Conservation (phyloP, 2,329 filamentous ascomycete species). For the Colletotrichum tamarilloi region DNA sequence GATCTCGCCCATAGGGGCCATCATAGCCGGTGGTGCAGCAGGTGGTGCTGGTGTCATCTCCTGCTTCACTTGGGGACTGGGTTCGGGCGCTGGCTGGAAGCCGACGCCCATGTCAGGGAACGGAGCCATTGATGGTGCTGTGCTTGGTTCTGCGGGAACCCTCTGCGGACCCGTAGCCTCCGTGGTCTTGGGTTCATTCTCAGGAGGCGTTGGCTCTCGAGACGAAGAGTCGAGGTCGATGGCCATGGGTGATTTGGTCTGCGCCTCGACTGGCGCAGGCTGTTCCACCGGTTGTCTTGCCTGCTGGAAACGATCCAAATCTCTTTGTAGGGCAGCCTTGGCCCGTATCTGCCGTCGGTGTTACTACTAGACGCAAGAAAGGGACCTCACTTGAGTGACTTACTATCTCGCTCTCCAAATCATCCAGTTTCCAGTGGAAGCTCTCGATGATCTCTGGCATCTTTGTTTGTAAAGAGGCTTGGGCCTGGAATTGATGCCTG, state of each 20-base stretch:
- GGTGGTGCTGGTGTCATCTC: constrained; percentile 34
- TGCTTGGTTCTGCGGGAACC: constrained; percentile 28
- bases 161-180: constrained; percentile 24
- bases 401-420: constrained; percentile 69
- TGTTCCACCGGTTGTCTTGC: constrained; percentile 36
- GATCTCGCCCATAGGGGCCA: constrained; percentile 43
- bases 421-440: constrained; percentile 66
- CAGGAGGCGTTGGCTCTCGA: constrained; percentile 21
- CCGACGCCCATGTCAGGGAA: constrained; percentile 68
- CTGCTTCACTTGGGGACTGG: constrained; percentile 30
- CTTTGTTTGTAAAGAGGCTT: constrained; percentile 51
- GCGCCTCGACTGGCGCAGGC: constrained; percentile 45
- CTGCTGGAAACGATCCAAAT: constrained; percentile 56
- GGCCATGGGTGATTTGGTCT: constrained; percentile 48
- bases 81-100: constrained; percentile 42
- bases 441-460: constrained; percentile 58
- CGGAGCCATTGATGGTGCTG: constrained; percentile 59
- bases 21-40: constrained; percentile 35
- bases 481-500: constrained; percentile 43
- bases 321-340: constrained; percentile 66
- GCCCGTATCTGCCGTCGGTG: constrained; percentile 54
- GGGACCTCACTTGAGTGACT: constrained; percentile 35
- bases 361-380: background rate
- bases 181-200: constrained; percentile 7
- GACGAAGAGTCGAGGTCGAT: constrained; percentile 52